Percentiles rank a stretch among this genome's conserved stretches.
These are phyloP conservation scores for Saprolegnia diclina DNA, from an alignment of 352 stramenopile genomes.

Conservation along the genomic window DNA sequence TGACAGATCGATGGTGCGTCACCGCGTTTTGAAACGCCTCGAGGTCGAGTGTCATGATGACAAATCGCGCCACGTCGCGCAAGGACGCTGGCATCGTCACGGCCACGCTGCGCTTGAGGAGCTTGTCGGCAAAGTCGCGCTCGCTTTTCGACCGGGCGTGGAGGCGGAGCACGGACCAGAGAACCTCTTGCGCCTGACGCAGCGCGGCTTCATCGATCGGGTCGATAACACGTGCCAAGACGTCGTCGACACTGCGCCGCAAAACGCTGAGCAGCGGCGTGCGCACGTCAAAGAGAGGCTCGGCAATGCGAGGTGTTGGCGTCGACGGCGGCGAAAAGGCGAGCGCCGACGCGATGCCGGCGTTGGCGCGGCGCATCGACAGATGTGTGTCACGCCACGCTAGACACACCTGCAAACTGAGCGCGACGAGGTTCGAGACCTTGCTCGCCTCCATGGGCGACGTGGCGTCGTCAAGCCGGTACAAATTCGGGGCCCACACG, in stretches of 20 bases:
- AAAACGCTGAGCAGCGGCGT: background rate
- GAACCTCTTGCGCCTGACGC: background rate
- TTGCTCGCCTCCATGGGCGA: slow-evolving; percentile 28
- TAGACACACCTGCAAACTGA: slow-evolving; percentile 38
- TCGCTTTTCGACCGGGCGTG: slow-evolving; percentile 35
- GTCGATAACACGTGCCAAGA: background rate
- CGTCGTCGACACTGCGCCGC: background rate
- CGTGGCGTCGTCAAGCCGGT: slow-evolving; percentile 10
- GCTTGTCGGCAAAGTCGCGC: slow-evolving; percentile 31
- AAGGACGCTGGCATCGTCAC: slow-evolving; percentile 27
- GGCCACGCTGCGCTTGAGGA: slow-evolving; percentile 18
- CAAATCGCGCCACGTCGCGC: slow-evolving; percentile 30
- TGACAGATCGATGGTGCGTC: background rate
- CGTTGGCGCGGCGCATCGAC: background rate
- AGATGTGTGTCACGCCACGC: slow-evolving; percentile 32
- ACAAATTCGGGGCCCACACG: slow-evolving; percentile 55
- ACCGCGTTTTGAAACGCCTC: slow-evolving; percentile 32
- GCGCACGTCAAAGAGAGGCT: slow-evolving; percentile 3
- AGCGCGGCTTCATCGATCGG: background rate
- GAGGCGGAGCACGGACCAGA: slow-evolving; percentile 26
- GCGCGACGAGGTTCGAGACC: slow-evolving; percentile 34
- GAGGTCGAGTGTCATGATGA: slow-evolving; percentile 31
- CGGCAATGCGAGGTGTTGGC: background rate
- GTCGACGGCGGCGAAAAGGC: background rate
- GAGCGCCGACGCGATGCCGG: background rate